Evolutionary conservation across 2,329 filamentous ascomycete species (phyloP).

Genomic region (Stachybotrys chartarum): DNA sequence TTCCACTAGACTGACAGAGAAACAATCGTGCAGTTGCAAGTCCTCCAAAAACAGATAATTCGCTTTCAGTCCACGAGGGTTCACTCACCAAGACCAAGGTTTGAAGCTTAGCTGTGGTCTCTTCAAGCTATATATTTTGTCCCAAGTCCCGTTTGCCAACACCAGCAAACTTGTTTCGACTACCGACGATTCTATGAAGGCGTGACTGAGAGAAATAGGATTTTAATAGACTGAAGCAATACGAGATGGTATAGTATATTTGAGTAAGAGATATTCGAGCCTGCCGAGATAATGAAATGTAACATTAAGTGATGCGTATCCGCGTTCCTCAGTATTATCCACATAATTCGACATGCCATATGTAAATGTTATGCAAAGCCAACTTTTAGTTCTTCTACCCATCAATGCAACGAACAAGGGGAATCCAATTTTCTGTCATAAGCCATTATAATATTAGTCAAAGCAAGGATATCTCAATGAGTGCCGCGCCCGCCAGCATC

Average conservation of each 20-base stretch:
- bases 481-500: slow-evolving; percentile 15
- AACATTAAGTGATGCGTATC: background rate
- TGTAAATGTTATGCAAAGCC: background rate
- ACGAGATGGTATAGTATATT: background rate
- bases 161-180: too few relatives aligned
- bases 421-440: background rate
- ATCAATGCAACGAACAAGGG: background rate
- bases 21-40: too few relatives aligned
- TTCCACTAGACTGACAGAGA: too few relatives aligned
- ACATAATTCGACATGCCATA: background rate
- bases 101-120: too few relatives aligned
- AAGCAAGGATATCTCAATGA: slow-evolving; percentile 2
- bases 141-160: too few relatives aligned
- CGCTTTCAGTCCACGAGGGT: too few relatives aligned
- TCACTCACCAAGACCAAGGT: too few relatives aligned
- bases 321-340: background rate
- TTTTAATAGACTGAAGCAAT: too few relatives aligned
- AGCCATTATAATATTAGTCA: background rate
- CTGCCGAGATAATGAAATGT: background rate
- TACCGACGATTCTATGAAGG: too few relatives aligned
- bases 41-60: too few relatives aligned
- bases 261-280: background rate
- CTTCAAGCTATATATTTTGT: too few relatives aligned
- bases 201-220: too few relatives aligned
- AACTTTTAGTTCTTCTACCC: background rate